phyloP scores from a whole-genome alignment of 2,329 filamentous ascomycete species.

The Botrytis squamosa region DNA sequence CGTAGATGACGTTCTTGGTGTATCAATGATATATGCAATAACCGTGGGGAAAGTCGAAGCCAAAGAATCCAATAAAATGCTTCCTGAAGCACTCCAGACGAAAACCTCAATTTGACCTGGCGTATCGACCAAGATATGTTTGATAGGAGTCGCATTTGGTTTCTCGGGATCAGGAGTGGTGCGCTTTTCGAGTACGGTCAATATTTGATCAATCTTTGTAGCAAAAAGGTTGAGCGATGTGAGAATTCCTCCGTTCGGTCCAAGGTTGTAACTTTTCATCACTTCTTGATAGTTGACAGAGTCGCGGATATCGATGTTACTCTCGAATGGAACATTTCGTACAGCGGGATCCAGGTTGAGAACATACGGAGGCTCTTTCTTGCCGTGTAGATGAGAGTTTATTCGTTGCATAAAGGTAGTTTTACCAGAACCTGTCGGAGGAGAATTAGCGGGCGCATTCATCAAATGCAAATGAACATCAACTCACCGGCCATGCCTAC shows the following conservation, averaged over 20 bases:
- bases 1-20: conserved; percentile 86
- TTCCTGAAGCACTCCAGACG: conserved; percentile 94
- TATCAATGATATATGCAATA: conserved; percentile 96
- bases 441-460: conserved; percentile 15
- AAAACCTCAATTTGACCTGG: conserved; percentile 98
- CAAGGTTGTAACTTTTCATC: conserved; percentile 98
- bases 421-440: conserved; percentile 75
- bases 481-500: conserved; percentile 86
- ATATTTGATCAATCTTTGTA: conserved; percentile 96
- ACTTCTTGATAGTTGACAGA: conserved; percentile 99
- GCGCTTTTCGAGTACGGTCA: conserved; percentile 85
- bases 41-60: conserved; percentile 95
- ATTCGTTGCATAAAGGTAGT: conserved; percentile 99
- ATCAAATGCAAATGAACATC: not conserved
- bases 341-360: conserved; percentile 97
- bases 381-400: conserved; percentile 83
- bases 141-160: conserved; percentile 62
- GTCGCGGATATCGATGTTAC: conserved; percentile 98
- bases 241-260: conserved; percentile 93
- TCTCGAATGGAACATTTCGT: conserved; percentile 86
- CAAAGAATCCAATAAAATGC: conserved; percentile 87
- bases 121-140: conserved; percentile 90
- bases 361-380: conserved; percentile 83
- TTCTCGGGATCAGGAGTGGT: conserved; percentile 62
- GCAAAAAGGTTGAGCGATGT: conserved; percentile 95